Base-by-base conservation (phyloP, 371 early-diverging fungal genomes). In the Apophysomyces trapeziformis region DNA sequence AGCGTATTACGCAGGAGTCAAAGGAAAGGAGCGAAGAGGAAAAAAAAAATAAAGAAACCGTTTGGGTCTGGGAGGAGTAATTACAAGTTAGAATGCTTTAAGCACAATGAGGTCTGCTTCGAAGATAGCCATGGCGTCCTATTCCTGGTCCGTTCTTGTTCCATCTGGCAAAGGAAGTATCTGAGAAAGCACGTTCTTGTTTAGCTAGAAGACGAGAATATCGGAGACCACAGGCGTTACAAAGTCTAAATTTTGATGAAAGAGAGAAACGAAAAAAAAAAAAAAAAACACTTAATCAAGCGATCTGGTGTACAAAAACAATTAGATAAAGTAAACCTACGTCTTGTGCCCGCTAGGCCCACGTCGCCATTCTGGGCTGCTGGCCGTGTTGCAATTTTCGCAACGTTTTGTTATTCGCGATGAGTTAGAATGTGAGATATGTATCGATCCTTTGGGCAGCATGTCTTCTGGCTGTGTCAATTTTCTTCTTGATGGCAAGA, bases 321-420 rank as follows among this genome's bases (percentile, higher is more conserved):
- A 66, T 38, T 36, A 7, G 41, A 39, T 54, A 14, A 18, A 26
- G 32, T 26, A 57, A 14, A 75, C 78, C 76, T 82, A 88, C 87
- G 90, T 89, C 69, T 92, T 92, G 72, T 90, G 89, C n/a, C 92
- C 92, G 38, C 85, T 86, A 26, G 91, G 92, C 9, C 92, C 92
- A 54, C 88, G 81, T 50, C 92, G 82, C 92, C 92, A 92, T 68
- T 92, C 92, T 36, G 92, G 92, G 43, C 91, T 91, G 38, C 82
- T 78, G 38, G 76, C 87, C 5, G 91, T 91, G 37, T 83, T 83
- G 70, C 92, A 92, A 64, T 86, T 85, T 61, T 84, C 84, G 57
- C 92, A 92, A 5, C 75, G 64, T 63, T 88, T 89, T 63, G 41
- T 35, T 32, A 38, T 32, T 32, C 32, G 35, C 35, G 35, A 35